phyloP scores from a whole-genome alignment of 352 stramenopile species.

The Phytophthora cryptogea region DNA sequence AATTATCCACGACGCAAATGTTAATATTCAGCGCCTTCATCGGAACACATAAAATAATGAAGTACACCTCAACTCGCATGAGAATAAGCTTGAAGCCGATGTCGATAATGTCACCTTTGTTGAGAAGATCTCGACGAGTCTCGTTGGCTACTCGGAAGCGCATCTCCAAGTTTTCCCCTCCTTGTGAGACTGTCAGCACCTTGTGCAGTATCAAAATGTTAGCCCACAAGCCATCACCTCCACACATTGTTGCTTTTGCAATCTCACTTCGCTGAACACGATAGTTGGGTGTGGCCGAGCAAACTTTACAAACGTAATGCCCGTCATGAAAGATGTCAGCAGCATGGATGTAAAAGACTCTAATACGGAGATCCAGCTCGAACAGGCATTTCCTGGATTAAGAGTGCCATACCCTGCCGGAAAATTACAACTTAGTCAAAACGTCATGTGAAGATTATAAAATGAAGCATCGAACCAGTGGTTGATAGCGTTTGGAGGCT shows the following conservation, averaged over 20 bases:
- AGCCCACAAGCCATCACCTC: not conserved
- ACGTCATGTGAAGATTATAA: too few relatives aligned
- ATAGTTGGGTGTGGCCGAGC: slow-evolving; percentile 52
- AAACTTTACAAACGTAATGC: slow-evolving; percentile 70
- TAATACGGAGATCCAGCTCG: slow-evolving; percentile 52
- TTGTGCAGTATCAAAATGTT: slow-evolving; percentile 7
- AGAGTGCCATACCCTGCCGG: slow-evolving; percentile 50
- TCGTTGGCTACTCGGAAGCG: slow-evolving; percentile 64
- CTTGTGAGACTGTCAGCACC: slow-evolving; percentile 49
- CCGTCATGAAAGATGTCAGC: slow-evolving; percentile 59
- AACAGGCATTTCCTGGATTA: slow-evolving; percentile 50
- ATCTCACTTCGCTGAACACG: slow-evolving; percentile 48
- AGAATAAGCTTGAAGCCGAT: slow-evolving; percentile 66
- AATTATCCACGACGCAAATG: not conserved
- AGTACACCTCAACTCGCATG: slow-evolving; percentile 59
- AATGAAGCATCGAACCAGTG: slow-evolving; percentile 33
- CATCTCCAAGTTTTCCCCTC: slow-evolving; percentile 46
- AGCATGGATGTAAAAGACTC: slow-evolving; percentile 67
- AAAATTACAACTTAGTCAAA: not conserved
- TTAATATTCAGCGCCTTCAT: not conserved
- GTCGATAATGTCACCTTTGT: slow-evolving; percentile 56
- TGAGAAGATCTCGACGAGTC: slow-evolving; percentile 44
- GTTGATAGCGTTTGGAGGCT: slow-evolving; percentile 67
- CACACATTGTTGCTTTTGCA: not conserved
- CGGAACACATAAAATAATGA: not conserved